phyloP scores from a whole-genome alignment of 2,329 filamentous ascomycete genomes.

The Bisporella sp. region DNA sequence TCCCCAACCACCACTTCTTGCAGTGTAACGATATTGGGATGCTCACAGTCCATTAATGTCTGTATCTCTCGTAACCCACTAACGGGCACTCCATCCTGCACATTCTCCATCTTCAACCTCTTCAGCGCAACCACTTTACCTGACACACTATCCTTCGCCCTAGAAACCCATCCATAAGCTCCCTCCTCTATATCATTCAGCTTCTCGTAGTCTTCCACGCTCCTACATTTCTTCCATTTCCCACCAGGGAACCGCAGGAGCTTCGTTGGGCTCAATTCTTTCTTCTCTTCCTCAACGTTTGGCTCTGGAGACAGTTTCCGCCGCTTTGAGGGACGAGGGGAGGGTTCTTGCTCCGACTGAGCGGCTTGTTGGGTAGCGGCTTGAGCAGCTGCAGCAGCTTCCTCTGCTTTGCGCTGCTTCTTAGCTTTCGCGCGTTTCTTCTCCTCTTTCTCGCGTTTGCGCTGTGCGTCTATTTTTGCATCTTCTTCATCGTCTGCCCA shows the following conservation, averaged over 20 bases:
- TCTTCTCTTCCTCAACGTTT: conserved; percentile 20
- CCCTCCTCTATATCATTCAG: conserved; percentile 98
- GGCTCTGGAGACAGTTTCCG: conserved; percentile 39
- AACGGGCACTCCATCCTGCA: conserved; percentile 71
- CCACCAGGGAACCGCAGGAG: conserved; percentile 66
- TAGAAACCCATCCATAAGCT: conserved; percentile 88
- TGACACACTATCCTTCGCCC: conserved; percentile 67
- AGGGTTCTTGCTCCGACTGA: conserved; percentile 25
- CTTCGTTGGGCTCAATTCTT: conserved; percentile 37
- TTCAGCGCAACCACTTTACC: conserved; percentile 86
- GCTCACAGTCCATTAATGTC: conserved; percentile 72
- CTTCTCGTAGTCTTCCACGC: conserved; percentile 82
- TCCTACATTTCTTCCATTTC: conserved; percentile 63
- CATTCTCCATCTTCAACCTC: conserved; percentile 79
- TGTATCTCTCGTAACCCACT: conserved; percentile 92
- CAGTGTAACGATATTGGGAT: conserved; percentile 76
- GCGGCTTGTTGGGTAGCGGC: conserved; percentile 29
- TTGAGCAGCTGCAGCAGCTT: conserved; percentile 27
- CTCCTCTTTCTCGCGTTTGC: conserved; percentile 79
- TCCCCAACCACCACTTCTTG: conserved; percentile 79
- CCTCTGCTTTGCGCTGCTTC: conserved; percentile 65
- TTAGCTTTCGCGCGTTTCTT: conserved; percentile 80
- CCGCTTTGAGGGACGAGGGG: conserved; percentile 54
- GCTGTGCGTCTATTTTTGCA: conserved; percentile 61
- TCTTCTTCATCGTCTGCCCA: conserved; percentile 87